Evolutionary conservation across 441 rosid species (phyloP), one percentile per base, ranked within the genome.

Genomic region (Dalechampia spathulata): DNA sequence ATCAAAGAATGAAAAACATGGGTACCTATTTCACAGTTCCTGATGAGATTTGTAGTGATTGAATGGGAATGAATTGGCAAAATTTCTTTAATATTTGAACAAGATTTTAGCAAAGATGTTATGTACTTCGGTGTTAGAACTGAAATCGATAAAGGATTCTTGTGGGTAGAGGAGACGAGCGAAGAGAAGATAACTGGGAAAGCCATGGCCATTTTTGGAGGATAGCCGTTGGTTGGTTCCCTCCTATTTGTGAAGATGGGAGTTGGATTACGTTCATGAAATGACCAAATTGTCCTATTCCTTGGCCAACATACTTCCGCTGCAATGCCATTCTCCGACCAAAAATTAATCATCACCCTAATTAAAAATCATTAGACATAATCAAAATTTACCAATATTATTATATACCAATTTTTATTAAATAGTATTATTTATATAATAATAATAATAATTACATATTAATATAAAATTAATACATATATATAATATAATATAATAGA

Each of bases 1-100:
- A 41, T 17, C 40, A 68, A 53, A 34, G 54, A 57, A 14, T 19
- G 2, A 39, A 62, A 12, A 32, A 57, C 40, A 23, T 19, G 50
- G 48, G 5, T 28, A 16, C 19, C 5, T 14, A 25, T 13, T 3
- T 15, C 20, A 21, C 13, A 49, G 20, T 62, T 32, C 1, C 15
- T 21, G 4, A 68, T 39, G 52, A 62, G 57, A 38, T 61, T 61
- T 22, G 63, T 49, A 4, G 66, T 61, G 52, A 61, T n/a, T n/a
- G n/a, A n/a, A n/a, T n/a, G 58, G 13, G 52, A 44, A 34, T 52
- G 65, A 25, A 61, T 34, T 3, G 63, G 43, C 14, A 22, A 26
- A n/a, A 67, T 44, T 48, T 57, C 38, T 47, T 30, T 56, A 19
- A 50, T 13, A 46, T 21, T 57, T 26, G 66, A 36, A 45, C 44